phyloP scores from a whole-genome alignment of 2,329 filamentous ascomycete genomes.

The Alternaria triticina region DNA sequence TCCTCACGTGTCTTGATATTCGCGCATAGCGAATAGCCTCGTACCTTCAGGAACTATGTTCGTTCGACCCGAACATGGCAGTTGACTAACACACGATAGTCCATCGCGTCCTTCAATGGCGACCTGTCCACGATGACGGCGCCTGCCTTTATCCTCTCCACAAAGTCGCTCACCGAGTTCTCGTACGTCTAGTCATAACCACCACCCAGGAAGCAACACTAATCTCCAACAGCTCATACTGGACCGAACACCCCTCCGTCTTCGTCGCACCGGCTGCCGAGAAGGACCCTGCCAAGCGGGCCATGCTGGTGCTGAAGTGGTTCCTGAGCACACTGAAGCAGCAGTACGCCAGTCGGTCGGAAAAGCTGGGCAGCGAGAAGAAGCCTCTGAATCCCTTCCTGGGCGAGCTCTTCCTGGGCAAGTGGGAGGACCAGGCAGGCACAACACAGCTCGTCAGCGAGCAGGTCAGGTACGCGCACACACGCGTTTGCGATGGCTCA shows the following conservation, averaged over 20 bases:
- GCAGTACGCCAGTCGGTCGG: slow-evolving; percentile 77
- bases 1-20: background rate
- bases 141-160: slow-evolving; percentile 62
- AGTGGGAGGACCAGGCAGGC: slow-evolving; percentile 83
- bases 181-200: slow-evolving; percentile 25
- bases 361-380: slow-evolving; percentile 89
- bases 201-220: fast-evolving
- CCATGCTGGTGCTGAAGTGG: slow-evolving; percentile 91
- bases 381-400: slow-evolving; percentile 97
- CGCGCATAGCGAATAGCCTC: background rate
- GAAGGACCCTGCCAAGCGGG: slow-evolving; percentile 78
- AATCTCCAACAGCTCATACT: slow-evolving; percentile 49
- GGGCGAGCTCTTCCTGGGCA: slow-evolving; percentile 90
- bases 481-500: background rate
- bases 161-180: slow-evolving; percentile 63
- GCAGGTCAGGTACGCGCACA: slow-evolving; percentile 73
- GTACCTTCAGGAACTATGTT: background rate
- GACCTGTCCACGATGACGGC: slow-evolving; percentile 64
- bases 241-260: slow-evolving; percentile 65
- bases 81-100: slow-evolving; percentile 41
- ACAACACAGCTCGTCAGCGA: slow-evolving; percentile 88
- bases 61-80: background rate
- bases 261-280: slow-evolving; percentile 84
- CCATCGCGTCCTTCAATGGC: slow-evolving; percentile 62
- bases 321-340: slow-evolving; percentile 93